Evolutionary conservation across 1,284 basidiomycete species (phyloP).

Genomic region (Stygiomarasmius scandens): DNA sequence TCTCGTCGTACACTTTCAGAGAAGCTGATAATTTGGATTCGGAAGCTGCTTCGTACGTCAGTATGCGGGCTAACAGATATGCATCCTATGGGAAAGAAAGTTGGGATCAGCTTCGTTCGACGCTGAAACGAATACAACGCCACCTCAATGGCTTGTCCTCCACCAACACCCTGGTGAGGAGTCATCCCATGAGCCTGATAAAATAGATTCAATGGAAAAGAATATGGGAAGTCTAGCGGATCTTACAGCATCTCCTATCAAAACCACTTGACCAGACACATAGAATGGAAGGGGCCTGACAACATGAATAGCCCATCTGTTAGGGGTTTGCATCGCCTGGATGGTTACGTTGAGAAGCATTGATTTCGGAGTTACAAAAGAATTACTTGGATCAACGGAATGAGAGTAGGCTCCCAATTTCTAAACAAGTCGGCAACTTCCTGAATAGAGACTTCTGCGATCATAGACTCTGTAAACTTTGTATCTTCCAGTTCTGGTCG

Average conservation of each 20-base stretch:
- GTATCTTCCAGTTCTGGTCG: conserved; percentile 30
- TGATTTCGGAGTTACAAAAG: not conserved
- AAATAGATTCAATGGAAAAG: not conserved
- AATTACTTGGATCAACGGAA: conserved; percentile 28
- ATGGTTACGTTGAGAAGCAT: not conserved
- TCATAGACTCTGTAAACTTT: conserved; percentile 28
- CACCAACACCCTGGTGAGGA: conserved; percentile 38
- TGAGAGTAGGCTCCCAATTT: conserved; percentile 37
- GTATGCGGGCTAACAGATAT: conserved; percentile 35
- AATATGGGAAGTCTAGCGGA: not conserved
- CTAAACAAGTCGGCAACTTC: conserved; percentile 28
- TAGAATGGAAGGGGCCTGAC: conserved; percentile 35
- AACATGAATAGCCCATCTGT: conserved; percentile 47
- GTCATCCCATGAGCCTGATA: conserved; percentile 38
- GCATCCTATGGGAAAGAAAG: conserved; percentile 28
- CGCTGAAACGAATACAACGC: too few relatives aligned
- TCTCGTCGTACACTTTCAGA: conserved; percentile 21
- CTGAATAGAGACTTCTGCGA: conserved; percentile 26
- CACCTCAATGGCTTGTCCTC: conserved; percentile 39
- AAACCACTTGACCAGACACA: conserved; percentile 34
- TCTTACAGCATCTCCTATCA: conserved; percentile 47
- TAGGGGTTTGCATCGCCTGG: conserved; percentile 34
- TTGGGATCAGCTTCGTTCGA: too few relatives aligned
- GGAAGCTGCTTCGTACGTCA: conserved; percentile 14
- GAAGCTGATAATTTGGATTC: conserved; percentile 15